Evolutionary conservation across 2,329 filamentous ascomycete genomes (phyloP).

Genomic region (Coniochaeta sp.): DNA sequence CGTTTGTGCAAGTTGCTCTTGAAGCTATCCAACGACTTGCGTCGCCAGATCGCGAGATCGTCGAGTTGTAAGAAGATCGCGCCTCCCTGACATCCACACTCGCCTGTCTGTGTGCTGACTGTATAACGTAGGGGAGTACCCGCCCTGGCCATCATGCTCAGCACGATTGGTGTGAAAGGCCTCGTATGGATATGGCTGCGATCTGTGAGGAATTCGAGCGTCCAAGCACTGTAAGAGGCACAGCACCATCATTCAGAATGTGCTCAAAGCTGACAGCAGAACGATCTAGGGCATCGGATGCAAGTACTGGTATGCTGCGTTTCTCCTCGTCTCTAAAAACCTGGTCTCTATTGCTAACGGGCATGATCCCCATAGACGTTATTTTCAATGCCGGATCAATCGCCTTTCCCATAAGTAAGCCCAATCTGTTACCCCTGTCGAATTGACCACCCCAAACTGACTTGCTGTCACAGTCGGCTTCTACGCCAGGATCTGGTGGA

Average conservation of each 20-base stretch:
- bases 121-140: conserved; percentile 42
- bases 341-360: background rate
- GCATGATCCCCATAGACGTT: too few relatives aligned
- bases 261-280: background rate
- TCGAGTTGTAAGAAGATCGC: conserved; percentile 55
- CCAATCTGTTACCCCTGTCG: background rate
- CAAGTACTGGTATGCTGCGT: conserved; percentile 15
- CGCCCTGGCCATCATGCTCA: conserved; percentile 72
- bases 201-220: conserved; percentile 75
- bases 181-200: conserved; percentile 84
- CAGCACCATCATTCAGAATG: conserved; percentile 8
- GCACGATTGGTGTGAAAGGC: conserved; percentile 75
- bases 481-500: conserved; percentile 73
- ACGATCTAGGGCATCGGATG: conserved; percentile 18
- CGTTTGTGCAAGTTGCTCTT: conserved; percentile 70
- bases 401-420: conserved; percentile 65
- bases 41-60: conserved; percentile 53
- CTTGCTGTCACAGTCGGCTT: conserved; percentile 50
- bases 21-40: conserved; percentile 60
- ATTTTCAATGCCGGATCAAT: conserved; percentile 89
- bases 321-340: background rate
- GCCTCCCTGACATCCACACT: background rate
- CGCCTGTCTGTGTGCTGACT: conserved; percentile 3
- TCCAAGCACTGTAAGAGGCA: conserved; percentile 59
- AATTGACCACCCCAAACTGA: background rate